Base-by-base conservation (phyloP, 345 rosid species). In the Durio zibethinus region DNA sequence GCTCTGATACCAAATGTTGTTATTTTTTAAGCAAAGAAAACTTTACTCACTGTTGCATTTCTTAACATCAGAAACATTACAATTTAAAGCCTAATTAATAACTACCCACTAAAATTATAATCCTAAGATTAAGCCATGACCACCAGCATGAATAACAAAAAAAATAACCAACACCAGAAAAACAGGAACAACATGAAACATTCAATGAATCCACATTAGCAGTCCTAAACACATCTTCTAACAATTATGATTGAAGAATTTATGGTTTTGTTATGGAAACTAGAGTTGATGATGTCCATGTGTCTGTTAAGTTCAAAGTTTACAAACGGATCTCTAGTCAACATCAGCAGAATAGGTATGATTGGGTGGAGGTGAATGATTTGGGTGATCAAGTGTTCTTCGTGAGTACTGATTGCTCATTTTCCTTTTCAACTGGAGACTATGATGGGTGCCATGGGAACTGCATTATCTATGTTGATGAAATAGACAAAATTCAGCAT, bases 391-490 rank as follows among this genome's bases (percentile, higher is more conserved):
- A 9, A 14, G 78, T 71, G 12, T 78, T 82, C 50, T 45, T 71
- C 10, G 36, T 82, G 25, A 75, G 71, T 2, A 62, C 40, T 20
- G 52, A 75, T 25, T 72, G 54, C 31, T 82, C 84, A 0, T 82
- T 50, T 9, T 65, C 81, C 6, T 18, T 82, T 52, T 50, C 45
- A 4, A 50, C 53, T 48, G 29, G 25, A 12, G 79, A 74, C 11
- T 78, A 23, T 45, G 29, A 20, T 21, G 83, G 72, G 1, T 31
- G 8, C 18, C 35, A 15, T 70, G 74, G 74, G 36, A 82, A 82
- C 60, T 72, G 54, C 47, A 82, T 82, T 7, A 33, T 75, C 48
- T 78, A 60, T 54, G 74, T 78, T 20, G 79, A 75, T 61, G 81
- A 80, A 45, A 36, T 74, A 20, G 35, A 45, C 31, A 31, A 54